A percentile compares a stretch with the other conserved stretches of the same genome.
phyloP scores from a whole-genome alignment of 768 basidiomycete species.

The Lentinula guzmanii region DNA sequence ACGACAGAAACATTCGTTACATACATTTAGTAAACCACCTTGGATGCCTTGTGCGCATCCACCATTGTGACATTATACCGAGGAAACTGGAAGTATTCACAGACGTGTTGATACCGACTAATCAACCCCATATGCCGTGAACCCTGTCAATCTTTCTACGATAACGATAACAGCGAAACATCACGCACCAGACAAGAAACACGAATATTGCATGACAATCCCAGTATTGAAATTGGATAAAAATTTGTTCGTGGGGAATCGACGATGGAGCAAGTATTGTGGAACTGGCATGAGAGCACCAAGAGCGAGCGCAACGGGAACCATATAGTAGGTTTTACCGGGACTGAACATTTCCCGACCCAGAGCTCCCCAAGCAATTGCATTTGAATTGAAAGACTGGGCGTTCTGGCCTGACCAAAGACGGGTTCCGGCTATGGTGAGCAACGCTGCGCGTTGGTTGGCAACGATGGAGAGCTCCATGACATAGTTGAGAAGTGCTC shows the following conservation, averaged over 20 bases:
- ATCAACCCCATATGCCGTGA: conserved; percentile 15
- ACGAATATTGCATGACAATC: conserved; percentile 14
- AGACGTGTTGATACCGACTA: conserved; percentile 26
- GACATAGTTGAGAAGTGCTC: conserved; percentile 3
- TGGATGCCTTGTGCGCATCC: conserved; percentile 27
- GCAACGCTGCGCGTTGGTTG: conserved; percentile 1
- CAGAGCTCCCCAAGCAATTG: conserved; percentile 25
- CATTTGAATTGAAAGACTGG: conserved; percentile 24
- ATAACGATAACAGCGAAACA: conserved; percentile 13
- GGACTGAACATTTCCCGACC: conserved; percentile 24
- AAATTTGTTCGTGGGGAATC: conserved; percentile 21
- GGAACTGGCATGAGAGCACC: conserved; percentile 26
- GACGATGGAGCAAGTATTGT: conserved; percentile 23
- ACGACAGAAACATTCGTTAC: not conserved
- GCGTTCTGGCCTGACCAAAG: conserved; percentile 25
- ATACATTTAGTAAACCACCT: conserved; percentile 31
- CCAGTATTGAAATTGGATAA: conserved; percentile 16
- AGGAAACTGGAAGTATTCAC: conserved; percentile 14
- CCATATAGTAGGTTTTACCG: conserved; percentile 17
- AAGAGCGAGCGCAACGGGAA: conserved; percentile 20
- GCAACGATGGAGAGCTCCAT: not conserved
- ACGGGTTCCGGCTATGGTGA: conserved; percentile 23
- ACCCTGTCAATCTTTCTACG: too few relatives aligned
- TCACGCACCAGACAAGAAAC: conserved; percentile 2
- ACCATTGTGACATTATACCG: conserved; percentile 15